phyloP scores from a whole-genome alignment of 345 rosid species.

The Lepidium africanum region DNA sequence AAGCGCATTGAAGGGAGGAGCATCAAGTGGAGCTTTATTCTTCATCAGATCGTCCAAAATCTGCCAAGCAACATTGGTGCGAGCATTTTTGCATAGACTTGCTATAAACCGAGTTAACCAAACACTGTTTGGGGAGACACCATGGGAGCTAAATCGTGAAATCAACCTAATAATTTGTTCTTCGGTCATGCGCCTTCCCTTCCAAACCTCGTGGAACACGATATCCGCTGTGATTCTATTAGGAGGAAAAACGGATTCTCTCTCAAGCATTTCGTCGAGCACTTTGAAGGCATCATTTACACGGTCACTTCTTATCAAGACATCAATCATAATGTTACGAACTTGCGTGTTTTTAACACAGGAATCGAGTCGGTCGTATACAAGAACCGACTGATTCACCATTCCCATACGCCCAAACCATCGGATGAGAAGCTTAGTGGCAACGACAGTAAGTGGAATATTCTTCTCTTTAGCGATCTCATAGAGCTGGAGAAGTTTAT shows the following conservation, averaged over 20 bases:
- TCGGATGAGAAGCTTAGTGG: constrained; percentile 43
- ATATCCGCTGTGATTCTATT: constrained; percentile 38
- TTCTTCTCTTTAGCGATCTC: constrained; percentile 41
- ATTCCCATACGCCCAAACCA: constrained; percentile 40
- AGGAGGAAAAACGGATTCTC: constrained; percentile 33
- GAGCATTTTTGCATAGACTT: constrained; percentile 38
- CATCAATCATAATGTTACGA: constrained; percentile 35
- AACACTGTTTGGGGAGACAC: constrained; percentile 41
- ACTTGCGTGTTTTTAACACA: constrained; percentile 33
- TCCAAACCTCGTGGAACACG: constrained; percentile 35
- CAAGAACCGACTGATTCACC: constrained; percentile 37
- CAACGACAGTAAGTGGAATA: constrained; percentile 37
- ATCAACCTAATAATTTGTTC: constrained; percentile 40
- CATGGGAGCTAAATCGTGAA: constrained; percentile 35
- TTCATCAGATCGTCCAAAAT: constrained; percentile 37
- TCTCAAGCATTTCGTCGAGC: constrained; percentile 82
- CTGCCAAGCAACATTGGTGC: constrained; percentile 39
- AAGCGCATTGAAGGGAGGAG: constrained; percentile 53
- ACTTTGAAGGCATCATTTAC: constrained; percentile 50
- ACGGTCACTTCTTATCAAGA: constrained; percentile 30
- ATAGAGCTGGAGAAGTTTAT: constrained; percentile 38
- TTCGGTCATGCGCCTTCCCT: constrained; percentile 24
- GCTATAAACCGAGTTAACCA: constrained; percentile 41
- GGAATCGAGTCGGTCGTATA: constrained; percentile 38
- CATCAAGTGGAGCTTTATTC: constrained; percentile 37